Conservation (phyloP, 2,329 filamentous ascomycete species). For the Aspergillus melleus region DNA sequence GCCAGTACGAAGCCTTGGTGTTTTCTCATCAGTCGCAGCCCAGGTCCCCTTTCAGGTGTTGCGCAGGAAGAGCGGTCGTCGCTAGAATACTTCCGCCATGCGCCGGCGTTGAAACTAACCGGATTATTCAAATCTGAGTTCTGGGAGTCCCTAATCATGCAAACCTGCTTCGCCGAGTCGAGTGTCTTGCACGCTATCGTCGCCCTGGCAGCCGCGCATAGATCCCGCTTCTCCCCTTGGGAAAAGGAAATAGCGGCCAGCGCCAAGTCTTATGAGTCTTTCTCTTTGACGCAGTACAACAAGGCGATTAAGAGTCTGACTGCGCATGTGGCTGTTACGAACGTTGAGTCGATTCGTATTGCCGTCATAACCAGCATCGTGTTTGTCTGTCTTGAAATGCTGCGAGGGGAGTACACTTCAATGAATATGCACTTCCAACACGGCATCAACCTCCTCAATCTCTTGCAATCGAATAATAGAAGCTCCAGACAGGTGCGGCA, state of each 20-base stretch:
- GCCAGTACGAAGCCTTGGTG: neutral
- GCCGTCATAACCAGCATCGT: neutral
- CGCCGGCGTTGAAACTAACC: conserved; percentile 31
- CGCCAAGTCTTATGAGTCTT: neutral
- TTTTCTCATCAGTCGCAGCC: neutral
- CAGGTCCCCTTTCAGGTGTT: neutral
- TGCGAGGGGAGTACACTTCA: neutral
- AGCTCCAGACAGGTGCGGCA: neutral
- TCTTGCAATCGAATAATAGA: neutral
- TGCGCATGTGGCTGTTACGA: neutral
- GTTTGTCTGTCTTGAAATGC: neutral
- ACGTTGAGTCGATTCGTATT: neutral
- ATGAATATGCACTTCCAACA: neutral
- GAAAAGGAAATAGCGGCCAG: neutral
- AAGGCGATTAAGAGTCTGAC: neutral
- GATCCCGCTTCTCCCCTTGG: neutral
- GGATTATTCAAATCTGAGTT: conserved; percentile 38
- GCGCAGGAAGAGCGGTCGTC: neutral
- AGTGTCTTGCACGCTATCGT: conserved; percentile 44
- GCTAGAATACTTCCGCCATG: neutral
- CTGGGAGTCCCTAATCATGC: conserved; percentile 43
- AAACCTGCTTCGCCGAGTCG: conserved; percentile 40
- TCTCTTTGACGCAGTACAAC: neutral
- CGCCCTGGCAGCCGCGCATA: neutral
- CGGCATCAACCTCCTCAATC: neutral